phyloP scores from a whole-genome alignment of 1,139 yeast species.

The Lodderomyces orthopsilosis region DNA sequence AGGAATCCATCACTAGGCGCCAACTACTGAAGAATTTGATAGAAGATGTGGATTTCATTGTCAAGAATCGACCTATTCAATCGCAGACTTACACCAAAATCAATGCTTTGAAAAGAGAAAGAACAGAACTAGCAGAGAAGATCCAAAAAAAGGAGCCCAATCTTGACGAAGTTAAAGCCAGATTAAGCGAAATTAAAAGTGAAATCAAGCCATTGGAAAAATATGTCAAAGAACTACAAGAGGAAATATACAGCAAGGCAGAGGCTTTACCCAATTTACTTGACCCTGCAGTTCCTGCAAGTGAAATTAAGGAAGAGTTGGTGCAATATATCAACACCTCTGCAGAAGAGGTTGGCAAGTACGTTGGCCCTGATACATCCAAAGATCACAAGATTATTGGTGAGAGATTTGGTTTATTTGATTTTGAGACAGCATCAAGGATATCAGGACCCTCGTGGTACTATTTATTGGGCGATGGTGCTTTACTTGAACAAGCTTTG shows the following conservation, averaged over 20 bases:
- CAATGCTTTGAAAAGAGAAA: constrained; percentile 27
- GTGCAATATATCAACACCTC: constrained; percentile 49
- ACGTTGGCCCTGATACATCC: constrained; percentile 1
- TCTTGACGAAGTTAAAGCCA: constrained; percentile 13
- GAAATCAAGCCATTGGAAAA: constrained; percentile 35
- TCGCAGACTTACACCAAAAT: constrained; percentile 21
- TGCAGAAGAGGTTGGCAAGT: constrained; percentile 21
- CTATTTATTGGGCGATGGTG: constrained; percentile 82
- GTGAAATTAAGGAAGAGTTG: constrained; percentile 39
- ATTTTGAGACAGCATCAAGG: constrained; percentile 67
- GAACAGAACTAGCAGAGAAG: constrained; percentile 27
- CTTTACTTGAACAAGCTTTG: constrained; percentile 84
- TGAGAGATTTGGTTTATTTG: constrained; percentile 58
- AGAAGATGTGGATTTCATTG: constrained; percentile 31
- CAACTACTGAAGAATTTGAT: constrained; percentile 28
- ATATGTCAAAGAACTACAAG: constrained; percentile 23
- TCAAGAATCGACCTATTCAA: constrained; percentile 25
- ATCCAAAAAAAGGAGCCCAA: constrained; percentile 11
- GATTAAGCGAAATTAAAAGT: constrained; percentile 35
- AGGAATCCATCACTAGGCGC: constrained; percentile 49
- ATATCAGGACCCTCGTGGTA: constrained; percentile 90
- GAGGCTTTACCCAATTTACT: constrained; percentile 70
- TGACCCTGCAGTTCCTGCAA: constrained; percentile 47
- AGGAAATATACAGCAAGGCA: constrained; percentile 33
- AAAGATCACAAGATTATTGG: constrained; percentile 71